Base-by-base conservation (phyloP, 228 moss, liverwort and hornwort species). In the Sphagnum magellanicum region DNA sequence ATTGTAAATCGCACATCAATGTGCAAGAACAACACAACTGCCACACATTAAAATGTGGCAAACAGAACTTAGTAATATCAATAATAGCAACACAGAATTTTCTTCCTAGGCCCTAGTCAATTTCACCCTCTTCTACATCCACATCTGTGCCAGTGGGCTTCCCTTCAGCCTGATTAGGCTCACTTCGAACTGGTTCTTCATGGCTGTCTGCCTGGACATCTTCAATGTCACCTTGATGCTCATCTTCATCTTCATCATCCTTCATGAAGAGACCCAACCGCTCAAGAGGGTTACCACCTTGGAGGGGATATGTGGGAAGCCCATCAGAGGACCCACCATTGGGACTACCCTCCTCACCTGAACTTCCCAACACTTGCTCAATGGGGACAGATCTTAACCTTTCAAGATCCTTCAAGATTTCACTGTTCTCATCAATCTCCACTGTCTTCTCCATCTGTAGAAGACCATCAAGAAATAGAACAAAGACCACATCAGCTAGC, bases 401-500 rank as follows among this genome's bases (percentile, higher is more conserved):
- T 49, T 79, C 79, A 10, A 79, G 72, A 53, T 79, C 79, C 52
- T 79, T 79, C 65, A 79, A 69, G 48, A 79, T 79, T 50, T 69
- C 79, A 52, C 72, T 75, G 57, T 79, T 79, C 17, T 79, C 79
- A 53, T 79, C 79, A 17, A 79, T 79, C 64, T 79, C 79, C 0
- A 79, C 79, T 17, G 79, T 79, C 64, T 72, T 79, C 72, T 79
- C 79, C 79, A 79, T 79, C 79, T 79, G 67, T 52, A 6, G 11
- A 63, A 6, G 60, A 59, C 47, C 47, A 58, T 13, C 55, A 55
- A 55, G 55, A 8, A 55, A 55, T 8, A 55, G 55, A 8, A 8
- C 55, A 8, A 55, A 32, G 32, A 3, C 32, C 32, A 32, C 2
- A 32, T 32, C 32, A 32, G 32, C 32, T 32, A 32, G 32, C 32